Evolutionary conservation across 2,329 filamentous ascomycete species (phyloP).

Genomic region (Aspergillus costaricaensis): DNA sequence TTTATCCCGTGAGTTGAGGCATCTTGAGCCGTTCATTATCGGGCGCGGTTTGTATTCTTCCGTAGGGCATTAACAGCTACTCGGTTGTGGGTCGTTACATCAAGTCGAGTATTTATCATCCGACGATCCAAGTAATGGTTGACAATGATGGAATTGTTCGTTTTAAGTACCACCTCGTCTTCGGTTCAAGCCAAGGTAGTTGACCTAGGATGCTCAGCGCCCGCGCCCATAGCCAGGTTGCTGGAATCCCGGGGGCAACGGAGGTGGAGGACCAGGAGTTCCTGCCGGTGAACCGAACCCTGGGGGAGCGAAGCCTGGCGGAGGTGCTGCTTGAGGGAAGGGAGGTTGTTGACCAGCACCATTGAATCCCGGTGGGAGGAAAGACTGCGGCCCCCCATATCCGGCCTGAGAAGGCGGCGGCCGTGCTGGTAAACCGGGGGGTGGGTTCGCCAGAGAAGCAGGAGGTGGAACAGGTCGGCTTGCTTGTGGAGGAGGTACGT

Average conservation of each 20-base stretch:
- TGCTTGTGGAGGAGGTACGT: slow-evolving; percentile 44
- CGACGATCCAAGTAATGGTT: not conserved
- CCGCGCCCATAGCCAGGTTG: slow-evolving; percentile 41
- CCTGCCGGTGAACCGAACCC: slow-evolving; percentile 47
- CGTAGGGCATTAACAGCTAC: not conserved
- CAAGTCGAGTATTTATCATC: not conserved
- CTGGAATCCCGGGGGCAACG: slow-evolving; percentile 47
- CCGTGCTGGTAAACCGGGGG: slow-evolving; percentile 62
- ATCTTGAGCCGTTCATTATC: not conserved
- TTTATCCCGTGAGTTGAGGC: not conserved
- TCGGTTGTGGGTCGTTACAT: not conserved
- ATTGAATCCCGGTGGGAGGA: slow-evolving; percentile 44
- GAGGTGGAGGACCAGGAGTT: slow-evolving; percentile 32
- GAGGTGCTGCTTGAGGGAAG: slow-evolving; percentile 46
- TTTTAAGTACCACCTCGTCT: not conserved
- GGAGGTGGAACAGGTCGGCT: slow-evolving; percentile 62
- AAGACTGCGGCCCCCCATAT: slow-evolving; percentile 62
- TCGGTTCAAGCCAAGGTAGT: not conserved
- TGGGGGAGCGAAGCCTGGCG: slow-evolving; percentile 55
- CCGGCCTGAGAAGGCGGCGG: slow-evolving; percentile 70
- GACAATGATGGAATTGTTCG: not conserved
- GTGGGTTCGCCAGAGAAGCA: slow-evolving; percentile 47
- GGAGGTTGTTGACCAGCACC: slow-evolving; percentile 31
- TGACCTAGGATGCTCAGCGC: slow-evolving; percentile 29
- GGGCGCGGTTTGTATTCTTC: not conserved